Conservation (phyloP, 345 rosid genomes). For the Eucalyptus coolabah region DNA sequence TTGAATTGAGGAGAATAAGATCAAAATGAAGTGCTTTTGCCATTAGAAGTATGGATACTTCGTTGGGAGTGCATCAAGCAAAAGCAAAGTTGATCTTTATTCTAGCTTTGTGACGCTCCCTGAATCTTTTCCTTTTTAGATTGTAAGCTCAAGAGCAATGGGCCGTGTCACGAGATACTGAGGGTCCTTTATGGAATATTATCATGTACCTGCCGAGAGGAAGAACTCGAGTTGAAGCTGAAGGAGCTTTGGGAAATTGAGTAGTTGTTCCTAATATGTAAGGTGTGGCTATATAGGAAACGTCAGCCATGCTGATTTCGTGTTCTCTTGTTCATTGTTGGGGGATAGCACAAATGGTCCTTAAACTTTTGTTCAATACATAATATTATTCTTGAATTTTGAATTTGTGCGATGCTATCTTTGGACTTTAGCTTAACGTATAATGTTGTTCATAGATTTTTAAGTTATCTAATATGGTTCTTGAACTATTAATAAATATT, state of each 20-base stretch:
- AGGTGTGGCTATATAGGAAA: background rate
- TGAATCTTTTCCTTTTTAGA: background rate
- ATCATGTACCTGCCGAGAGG: background rate
- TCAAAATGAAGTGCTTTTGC: background rate
- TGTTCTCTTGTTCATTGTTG: background rate
- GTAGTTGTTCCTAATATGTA: background rate
- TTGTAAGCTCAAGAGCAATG: background rate
- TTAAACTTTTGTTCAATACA: too few species aligned
- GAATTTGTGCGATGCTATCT: background rate
- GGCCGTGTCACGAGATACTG: too few species aligned
- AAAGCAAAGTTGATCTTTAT: background rate
- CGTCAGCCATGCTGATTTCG: background rate
- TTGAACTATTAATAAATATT: too few species aligned
- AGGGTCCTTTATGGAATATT: background rate
- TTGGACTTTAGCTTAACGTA: too few species aligned
- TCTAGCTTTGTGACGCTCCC: background rate
- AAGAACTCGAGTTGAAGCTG: background rate
- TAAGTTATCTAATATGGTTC: background rate
- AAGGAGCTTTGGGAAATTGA: background rate
- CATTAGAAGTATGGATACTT: too few species aligned
- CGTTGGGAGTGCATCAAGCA: background rate
- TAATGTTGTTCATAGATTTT: accelerated
- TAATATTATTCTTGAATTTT: too few species aligned
- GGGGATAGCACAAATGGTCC: background rate
- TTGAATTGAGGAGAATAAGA: background rate